Conservation (phyloP, 306 rosid genomes). For the Prosopis cineraria region DNA sequence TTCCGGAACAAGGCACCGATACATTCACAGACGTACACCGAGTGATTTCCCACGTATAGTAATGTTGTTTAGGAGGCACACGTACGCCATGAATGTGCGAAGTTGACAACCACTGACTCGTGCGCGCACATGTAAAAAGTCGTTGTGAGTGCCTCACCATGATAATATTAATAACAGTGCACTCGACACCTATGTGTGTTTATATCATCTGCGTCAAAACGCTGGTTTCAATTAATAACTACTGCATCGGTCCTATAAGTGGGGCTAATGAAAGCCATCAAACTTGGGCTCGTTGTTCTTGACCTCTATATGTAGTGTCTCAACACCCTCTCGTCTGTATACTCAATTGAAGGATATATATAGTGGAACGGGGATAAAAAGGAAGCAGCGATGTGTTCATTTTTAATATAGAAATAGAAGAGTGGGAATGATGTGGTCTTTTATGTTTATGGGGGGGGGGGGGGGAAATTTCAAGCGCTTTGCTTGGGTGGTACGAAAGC, state of each 20-base stretch:
- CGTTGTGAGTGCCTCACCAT: background rate
- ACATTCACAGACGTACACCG: background rate
- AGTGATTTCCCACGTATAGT: too few species aligned
- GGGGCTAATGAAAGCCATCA: too few species aligned
- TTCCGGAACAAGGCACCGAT: background rate
- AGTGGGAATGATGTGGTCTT: conserved; percentile 3
- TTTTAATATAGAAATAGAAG: conserved; percentile 7
- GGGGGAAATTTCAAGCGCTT: conserved; percentile 38
- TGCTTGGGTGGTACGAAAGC: conserved; percentile 61
- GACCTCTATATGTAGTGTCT: too few species aligned
- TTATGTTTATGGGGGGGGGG: background rate
- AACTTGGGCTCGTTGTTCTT: too few species aligned
- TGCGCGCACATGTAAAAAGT: background rate
- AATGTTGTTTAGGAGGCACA: background rate
- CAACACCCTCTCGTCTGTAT: too few species aligned
- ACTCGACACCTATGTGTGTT: background rate
- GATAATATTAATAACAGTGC: background rate
- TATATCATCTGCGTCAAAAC: background rate
- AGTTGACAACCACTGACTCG: background rate
- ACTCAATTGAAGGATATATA: too few species aligned
- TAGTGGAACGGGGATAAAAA: conserved; percentile 22
- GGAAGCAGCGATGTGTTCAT: conserved; percentile 12
- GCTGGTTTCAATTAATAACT: background rate
- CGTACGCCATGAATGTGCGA: background rate
- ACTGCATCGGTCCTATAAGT: too few species aligned